Conservation (phyloP, 352 stramenopile genomes). For the Pythium scleroteichum region DNA sequence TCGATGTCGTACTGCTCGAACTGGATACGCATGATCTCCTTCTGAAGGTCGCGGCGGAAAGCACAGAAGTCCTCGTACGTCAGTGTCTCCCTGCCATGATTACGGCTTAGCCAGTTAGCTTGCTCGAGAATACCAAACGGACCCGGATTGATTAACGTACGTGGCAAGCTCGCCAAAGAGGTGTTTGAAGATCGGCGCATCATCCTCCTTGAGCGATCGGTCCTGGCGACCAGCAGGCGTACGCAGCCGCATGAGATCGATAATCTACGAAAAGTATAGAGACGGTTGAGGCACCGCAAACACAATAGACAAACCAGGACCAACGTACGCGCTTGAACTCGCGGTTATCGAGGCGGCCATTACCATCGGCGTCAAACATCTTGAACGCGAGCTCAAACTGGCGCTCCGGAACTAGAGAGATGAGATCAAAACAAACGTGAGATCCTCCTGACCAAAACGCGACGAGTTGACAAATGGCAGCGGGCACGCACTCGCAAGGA, state of each 20-base stretch:
- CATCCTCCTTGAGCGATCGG: constrained; percentile 71
- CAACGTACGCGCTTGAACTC: constrained; percentile 80
- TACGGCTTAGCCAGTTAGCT: too few species aligned
- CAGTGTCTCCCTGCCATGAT: constrained; percentile 52
- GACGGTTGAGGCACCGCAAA: not conserved
- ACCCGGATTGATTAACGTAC: constrained; percentile 24
- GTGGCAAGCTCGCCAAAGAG: constrained; percentile 82
- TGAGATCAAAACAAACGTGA: constrained; percentile 2
- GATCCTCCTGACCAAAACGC: not conserved
- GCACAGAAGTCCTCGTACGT: constrained; percentile 80
- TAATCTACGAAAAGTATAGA: constrained; percentile 62
- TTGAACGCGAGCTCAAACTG: constrained; percentile 90
- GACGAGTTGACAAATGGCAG: too few species aligned
- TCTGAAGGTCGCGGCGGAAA: constrained; percentile 73
- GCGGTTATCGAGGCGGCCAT: constrained; percentile 74
- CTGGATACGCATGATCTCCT: constrained; percentile 88
- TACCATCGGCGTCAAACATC: constrained; percentile 87
- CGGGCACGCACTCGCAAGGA: constrained; percentile 74
- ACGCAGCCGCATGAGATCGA: constrained; percentile 77
- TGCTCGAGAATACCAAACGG: too few species aligned
- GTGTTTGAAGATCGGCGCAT: constrained; percentile 83
- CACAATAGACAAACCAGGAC: not conserved
- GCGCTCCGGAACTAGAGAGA: constrained; percentile 80
- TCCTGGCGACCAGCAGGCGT: constrained; percentile 82
- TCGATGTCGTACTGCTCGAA: constrained; percentile 91